Percentiles rank a stretch among this genome's conserved stretches.
phyloP scores from a whole-genome alignment of 208 protist genomes.

The Entamoeba nuttalli region DNA sequence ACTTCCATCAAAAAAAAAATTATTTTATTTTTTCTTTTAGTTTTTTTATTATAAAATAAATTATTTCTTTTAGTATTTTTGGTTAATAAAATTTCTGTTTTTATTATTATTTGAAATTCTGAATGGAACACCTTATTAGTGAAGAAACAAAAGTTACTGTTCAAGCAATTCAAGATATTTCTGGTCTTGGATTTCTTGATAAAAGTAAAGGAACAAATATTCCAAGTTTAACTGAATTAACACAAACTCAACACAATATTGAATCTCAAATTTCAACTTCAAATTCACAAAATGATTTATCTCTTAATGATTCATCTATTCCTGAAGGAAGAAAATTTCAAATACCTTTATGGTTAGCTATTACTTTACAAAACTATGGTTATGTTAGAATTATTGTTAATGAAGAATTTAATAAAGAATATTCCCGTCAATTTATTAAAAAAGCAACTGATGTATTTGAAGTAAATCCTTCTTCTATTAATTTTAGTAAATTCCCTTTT shows the following conservation, averaged over 20 bases:
- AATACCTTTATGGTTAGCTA: neutral
- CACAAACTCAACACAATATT: neutral
- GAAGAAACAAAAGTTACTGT: neutral
- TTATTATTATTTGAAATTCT: no score
- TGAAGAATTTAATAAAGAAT: neutral
- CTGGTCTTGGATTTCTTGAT: neutral
- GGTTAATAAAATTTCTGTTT: no score
- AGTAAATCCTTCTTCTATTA: neutral
- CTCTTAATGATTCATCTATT: neutral
- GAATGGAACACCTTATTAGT: neutral
- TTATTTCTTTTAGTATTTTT: no score
- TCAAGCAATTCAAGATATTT: neutral
- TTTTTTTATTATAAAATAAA: no score
- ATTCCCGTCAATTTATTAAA: neutral
- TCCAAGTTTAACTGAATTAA: neutral
- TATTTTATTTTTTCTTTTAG: no score
- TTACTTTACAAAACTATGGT: neutral
- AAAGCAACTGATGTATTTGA: neutral
- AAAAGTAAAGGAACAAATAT: neutral
- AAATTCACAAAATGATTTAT: neutral
- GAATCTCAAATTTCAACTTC: neutral
- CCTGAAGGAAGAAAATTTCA: neutral
- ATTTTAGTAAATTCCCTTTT: neutral
- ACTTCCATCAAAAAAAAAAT: no score
- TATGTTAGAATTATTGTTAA: neutral